Evolutionary conservation across 1,284 basidiomycete genomes (phyloP).

Genomic region (Clitocybe nebularis): DNA sequence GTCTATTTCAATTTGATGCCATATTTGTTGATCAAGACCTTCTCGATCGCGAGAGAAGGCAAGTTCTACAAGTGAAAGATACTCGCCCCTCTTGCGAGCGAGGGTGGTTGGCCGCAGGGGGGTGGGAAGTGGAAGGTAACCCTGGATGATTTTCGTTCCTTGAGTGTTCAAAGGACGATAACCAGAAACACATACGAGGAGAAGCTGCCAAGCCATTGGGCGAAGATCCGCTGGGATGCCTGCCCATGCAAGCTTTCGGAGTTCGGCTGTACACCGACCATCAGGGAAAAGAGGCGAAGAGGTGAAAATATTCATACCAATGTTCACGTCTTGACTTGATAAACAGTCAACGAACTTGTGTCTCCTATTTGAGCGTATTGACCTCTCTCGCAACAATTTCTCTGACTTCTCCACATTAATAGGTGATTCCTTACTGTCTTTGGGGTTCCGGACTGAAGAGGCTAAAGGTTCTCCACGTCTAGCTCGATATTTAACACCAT

Average conservation of each 20-base stretch:
- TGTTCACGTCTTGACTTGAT: slow-evolving; percentile 67
- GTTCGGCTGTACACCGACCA: slow-evolving; percentile 49
- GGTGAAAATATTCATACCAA: slow-evolving; percentile 47
- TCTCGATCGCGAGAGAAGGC: slow-evolving; percentile 87
- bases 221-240: slow-evolving; percentile 88
- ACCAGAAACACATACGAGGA: slow-evolving; percentile 67
- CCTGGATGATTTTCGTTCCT: slow-evolving; percentile 43
- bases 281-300: slow-evolving; percentile 6
- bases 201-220: slow-evolving; percentile 91
- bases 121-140: slow-evolving; percentile 86
- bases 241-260: slow-evolving; percentile 93
- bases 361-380: slow-evolving; percentile 68
- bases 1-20: slow-evolving; percentile 98
- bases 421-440: slow-evolving; percentile 21
- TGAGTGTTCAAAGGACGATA: neutral
- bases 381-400: slow-evolving; percentile 67
- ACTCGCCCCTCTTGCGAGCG: slow-evolving; percentile 89
- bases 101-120: slow-evolving; percentile 78
- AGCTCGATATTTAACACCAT: slow-evolving; percentile 42
- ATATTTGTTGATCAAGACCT: slow-evolving; percentile 89
- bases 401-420: slow-evolving; percentile 43
- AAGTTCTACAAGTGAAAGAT: slow-evolving; percentile 83
- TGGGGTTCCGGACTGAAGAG: slow-evolving; percentile 22
- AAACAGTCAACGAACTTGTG: slow-evolving; percentile 74
- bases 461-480: slow-evolving; percentile 35